Percentiles rank a stretch among this genome's conserved stretches.
phyloP scores from a whole-genome alignment of 2,329 filamentous ascomycete species.

The Calycina herbarum region DNA sequence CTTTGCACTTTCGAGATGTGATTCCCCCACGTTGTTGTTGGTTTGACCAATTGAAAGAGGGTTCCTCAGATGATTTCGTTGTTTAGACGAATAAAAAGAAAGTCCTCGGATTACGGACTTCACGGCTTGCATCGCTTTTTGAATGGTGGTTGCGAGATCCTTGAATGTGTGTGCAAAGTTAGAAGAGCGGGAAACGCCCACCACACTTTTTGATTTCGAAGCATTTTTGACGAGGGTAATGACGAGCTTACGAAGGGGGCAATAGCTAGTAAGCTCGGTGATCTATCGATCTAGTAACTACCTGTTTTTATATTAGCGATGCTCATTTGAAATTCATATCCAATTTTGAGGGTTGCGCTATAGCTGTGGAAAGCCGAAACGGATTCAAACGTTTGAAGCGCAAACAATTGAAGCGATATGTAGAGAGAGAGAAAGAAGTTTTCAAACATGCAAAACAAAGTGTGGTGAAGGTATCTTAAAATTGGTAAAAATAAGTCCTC shows the following conservation, averaged over 20 bases:
- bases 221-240: not conserved
- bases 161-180: not conserved
- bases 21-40: not conserved
- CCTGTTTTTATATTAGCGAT: not conserved
- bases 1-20: not conserved
- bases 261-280: not conserved
- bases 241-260: too few relatives aligned
- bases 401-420: too few relatives aligned
- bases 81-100: not conserved
- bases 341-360: too few relatives aligned
- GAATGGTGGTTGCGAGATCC: not conserved
- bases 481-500: not conserved
- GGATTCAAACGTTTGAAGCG: too few relatives aligned
- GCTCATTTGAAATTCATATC: too few relatives aligned
- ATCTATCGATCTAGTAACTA: not conserved
- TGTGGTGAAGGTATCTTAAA: not conserved
- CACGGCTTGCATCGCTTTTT: not conserved
- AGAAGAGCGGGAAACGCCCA: not conserved
- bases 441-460: too few relatives aligned
- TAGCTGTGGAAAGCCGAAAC: too few relatives aligned
- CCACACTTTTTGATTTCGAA: not conserved
- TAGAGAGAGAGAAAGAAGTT: too few relatives aligned
- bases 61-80: too few relatives aligned
- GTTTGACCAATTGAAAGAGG: too few relatives aligned
- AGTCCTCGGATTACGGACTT: not conserved